Evolutionary conservation across 1,284 basidiomycete species (phyloP).

Genomic region (Cryptococcus hybrid): DNA sequence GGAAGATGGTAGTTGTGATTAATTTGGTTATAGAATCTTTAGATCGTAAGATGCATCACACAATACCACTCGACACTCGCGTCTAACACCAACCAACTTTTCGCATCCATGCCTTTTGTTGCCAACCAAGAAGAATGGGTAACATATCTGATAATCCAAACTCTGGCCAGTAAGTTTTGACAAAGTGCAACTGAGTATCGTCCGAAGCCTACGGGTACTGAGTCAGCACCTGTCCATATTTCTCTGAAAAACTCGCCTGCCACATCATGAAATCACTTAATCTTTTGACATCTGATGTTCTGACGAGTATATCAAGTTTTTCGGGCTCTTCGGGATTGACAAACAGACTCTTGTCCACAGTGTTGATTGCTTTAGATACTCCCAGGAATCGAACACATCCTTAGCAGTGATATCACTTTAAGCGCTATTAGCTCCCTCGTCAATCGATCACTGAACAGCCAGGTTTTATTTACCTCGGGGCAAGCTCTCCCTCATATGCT

Average conservation of each 20-base stretch:
- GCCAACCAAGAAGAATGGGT: conserved; percentile 80
- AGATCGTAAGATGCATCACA: conserved; percentile 3
- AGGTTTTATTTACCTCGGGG: conserved; percentile 38
- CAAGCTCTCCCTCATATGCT: conserved; percentile 51
- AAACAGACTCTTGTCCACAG: conserved; percentile 8
- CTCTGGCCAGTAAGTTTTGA: conserved; percentile 87
- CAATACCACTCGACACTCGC: conserved; percentile 2
- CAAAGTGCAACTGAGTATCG: conserved; percentile 87
- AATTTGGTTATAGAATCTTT: neutral
- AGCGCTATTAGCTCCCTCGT: neutral
- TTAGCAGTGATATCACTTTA: conserved; percentile 13
- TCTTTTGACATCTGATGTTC: conserved; percentile 88
- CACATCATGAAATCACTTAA: conserved; percentile 91
- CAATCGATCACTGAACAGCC: neutral
- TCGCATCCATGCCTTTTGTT: conserved; percentile 61
- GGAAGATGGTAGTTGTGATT: conserved; percentile 81
- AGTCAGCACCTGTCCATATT: neutral
- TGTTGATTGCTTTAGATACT: conserved; percentile 15
- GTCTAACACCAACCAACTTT: conserved; percentile 11
- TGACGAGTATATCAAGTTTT: conserved; percentile 77
- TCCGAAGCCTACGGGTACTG: conserved; percentile 54
- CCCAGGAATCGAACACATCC: conserved; percentile 21
- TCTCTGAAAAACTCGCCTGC: conserved; percentile 63
- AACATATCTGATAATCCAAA: conserved; percentile 86
- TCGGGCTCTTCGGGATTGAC: conserved; percentile 27